Conservation (phyloP, 2,329 filamentous ascomycete genomes). For the Metarhizium robertsii region DNA sequence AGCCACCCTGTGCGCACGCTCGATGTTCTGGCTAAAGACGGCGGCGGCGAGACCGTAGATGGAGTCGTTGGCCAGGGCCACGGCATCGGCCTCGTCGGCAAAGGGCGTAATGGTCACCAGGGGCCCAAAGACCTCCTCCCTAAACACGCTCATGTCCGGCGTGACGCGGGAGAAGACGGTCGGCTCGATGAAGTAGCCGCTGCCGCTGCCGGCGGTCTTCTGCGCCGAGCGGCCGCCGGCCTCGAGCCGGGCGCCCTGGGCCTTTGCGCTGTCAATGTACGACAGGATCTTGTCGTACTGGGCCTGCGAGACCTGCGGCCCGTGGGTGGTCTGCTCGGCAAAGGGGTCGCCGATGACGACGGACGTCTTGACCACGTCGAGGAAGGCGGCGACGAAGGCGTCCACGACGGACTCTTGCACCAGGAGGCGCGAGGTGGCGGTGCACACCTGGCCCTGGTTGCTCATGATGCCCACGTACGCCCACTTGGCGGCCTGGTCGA, state of each 20-base stretch:
- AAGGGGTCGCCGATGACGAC: conserved; percentile 65
- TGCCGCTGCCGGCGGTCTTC: conserved; percentile 23
- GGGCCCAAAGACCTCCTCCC: conserved; percentile 38
- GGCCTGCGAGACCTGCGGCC: conserved; percentile 61
- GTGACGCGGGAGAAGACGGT: conserved; percentile 35
- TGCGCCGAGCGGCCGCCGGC: conserved; percentile 48
- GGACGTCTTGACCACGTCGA: conserved; percentile 45
- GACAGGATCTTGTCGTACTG: conserved; percentile 63
- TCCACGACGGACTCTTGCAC: conserved; percentile 54
- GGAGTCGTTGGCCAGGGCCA: conserved; percentile 38
- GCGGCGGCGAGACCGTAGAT: conserved; percentile 53
- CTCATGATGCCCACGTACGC: conserved; percentile 42
- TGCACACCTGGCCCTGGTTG: conserved; percentile 58
- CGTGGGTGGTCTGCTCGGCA: conserved; percentile 59
- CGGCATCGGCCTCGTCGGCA: conserved; percentile 31
- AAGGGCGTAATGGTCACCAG: conserved; percentile 33
- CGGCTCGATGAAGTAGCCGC: conserved; percentile 37
- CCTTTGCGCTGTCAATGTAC: conserved; percentile 61
- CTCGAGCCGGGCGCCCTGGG: conserved; percentile 59
- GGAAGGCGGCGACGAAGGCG: conserved; percentile 54
- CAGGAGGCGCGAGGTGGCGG: conserved; percentile 53
- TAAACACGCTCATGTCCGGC: conserved; percentile 32
- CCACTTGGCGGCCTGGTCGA: conserved; percentile 59
- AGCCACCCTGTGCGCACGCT: conserved; percentile 35
- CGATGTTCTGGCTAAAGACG: conserved; percentile 52